These are phyloP conservation scores for Copromyces sp. DNA, from an alignment of 495 filamentous ascomycete species.

Conservation along the genomic window DNA sequence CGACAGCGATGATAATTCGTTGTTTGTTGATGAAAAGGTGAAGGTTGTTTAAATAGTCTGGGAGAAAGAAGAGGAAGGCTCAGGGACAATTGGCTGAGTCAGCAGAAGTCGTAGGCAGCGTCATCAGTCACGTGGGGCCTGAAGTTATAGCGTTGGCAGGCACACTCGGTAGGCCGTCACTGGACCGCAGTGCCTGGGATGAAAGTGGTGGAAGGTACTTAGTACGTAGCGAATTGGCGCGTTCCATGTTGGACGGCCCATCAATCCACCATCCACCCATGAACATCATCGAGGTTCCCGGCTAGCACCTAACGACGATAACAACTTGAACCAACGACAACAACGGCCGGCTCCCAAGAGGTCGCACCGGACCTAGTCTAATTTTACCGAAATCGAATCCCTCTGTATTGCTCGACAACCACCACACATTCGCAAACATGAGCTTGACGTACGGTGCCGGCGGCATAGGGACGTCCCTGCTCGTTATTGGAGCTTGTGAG, in stretches of 20 bases:
- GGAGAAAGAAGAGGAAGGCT: slow-evolving; percentile 4
- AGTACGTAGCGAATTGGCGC: slow-evolving; percentile 4
- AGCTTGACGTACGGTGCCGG: slow-evolving; percentile 56
- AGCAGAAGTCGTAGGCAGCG: slow-evolving; percentile 1
- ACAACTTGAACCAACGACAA: not conserved
- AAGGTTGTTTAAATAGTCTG: slow-evolving; percentile 16
- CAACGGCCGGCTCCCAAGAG: not conserved
- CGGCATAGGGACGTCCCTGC: slow-evolving; percentile 57
- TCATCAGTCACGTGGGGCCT: slow-evolving; percentile 3
- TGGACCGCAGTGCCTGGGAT: slow-evolving; percentile 2
- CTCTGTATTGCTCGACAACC: not conserved
- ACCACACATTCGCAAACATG: slow-evolving; percentile 30
- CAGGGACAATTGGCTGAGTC: slow-evolving; percentile 7
- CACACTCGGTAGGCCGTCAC: not conserved
- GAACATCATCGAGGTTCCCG: not conserved
- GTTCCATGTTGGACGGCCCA: not conserved
- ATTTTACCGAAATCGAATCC: not conserved
- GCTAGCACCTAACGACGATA: slow-evolving; percentile 1
- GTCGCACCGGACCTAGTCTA: not conserved
- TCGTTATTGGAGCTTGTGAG: slow-evolving; percentile 84
- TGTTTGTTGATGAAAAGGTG: slow-evolving; percentile 10
- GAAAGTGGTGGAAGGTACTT: slow-evolving; percentile 1
- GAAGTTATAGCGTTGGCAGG: not conserved
- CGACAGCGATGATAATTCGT: not conserved
- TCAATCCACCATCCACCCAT: not conserved